Percentiles rank a stretch among this genome's conserved stretches.
Conservation (phyloP, 192 early-diverging fungal species). For the Spizellomyces punctatus region DNA sequence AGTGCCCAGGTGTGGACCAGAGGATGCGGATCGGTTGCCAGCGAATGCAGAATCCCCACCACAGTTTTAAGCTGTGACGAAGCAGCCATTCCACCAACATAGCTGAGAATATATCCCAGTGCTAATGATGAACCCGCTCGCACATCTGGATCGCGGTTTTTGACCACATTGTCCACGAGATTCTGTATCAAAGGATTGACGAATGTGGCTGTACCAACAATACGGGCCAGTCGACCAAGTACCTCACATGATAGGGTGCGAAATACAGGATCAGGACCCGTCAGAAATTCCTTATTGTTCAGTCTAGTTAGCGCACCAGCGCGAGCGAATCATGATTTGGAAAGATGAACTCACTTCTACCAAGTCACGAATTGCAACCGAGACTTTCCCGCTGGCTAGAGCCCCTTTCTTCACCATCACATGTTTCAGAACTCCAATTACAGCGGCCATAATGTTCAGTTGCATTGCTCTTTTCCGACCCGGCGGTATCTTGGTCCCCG, state of each 20-base stretch:
- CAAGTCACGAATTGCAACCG: conserved; percentile 42
- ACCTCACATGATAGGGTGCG: conserved; percentile 80
- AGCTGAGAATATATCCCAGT: conserved; percentile 83
- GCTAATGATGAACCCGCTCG: conserved; percentile 91
- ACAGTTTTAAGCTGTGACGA: conserved; percentile 80
- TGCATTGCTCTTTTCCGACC: conserved; percentile 76
- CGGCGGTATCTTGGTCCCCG: conserved; percentile 58
- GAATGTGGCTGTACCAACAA: conserved; percentile 62
- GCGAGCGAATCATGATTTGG: conserved; percentile 1
- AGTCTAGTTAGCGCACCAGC: conserved; percentile 22
- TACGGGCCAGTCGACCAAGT: conserved; percentile 75
- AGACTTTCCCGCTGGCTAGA: conserved; percentile 39
- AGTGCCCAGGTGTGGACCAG: conserved; percentile 94
- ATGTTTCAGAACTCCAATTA: conserved; percentile 72
- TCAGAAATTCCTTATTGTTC: conserved; percentile 60
- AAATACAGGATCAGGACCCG: conserved; percentile 68
- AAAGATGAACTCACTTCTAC: conserved; percentile 38
- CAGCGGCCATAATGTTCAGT: conserved; percentile 75
- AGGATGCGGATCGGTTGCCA: conserved; percentile 90
- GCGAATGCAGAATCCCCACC: conserved; percentile 85
- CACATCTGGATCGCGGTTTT: conserved; percentile 89
- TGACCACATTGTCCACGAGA: conserved; percentile 85
- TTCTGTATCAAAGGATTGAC: conserved; percentile 73
- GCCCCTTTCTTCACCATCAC: conserved; percentile 57
- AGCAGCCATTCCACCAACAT: conserved; percentile 89